These are phyloP conservation scores for Alternaria infectoria DNA, from an alignment of 2,329 filamentous ascomycete genomes.

Conservation along the genomic window DNA sequence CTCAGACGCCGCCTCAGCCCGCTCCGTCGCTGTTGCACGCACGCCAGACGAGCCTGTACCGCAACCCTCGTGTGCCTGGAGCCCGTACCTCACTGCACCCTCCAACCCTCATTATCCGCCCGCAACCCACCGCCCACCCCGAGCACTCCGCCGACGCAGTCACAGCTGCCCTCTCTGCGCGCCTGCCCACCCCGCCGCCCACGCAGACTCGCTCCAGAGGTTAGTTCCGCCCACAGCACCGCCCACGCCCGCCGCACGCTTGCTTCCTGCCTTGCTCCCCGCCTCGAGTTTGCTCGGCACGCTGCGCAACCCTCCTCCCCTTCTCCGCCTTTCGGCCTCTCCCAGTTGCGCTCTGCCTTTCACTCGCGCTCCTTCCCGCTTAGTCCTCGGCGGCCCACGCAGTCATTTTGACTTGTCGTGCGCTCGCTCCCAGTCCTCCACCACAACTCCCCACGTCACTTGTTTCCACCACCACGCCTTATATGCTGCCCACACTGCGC, in stretches of 20 bases:
- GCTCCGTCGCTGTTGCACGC: constrained; percentile 25
- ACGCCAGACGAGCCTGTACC: constrained; percentile 14
- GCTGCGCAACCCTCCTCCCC: constrained; percentile 8
- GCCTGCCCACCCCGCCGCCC: constrained; percentile 14
- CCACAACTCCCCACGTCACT: constrained; percentile 2
- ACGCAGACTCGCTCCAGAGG: constrained; percentile 26
- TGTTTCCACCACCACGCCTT: background rate
- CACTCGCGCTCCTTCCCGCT: constrained; percentile 1
- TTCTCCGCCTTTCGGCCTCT: constrained; percentile 1
- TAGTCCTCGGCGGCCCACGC: background rate
- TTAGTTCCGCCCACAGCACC: constrained; percentile 30
- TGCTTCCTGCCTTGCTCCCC: constrained; percentile 18
- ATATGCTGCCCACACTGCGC: background rate
- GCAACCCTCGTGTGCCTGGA: constrained; percentile 36
- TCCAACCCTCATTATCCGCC: constrained; percentile 17
- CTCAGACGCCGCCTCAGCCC: constrained; percentile 36
- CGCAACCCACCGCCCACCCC: constrained; percentile 14
- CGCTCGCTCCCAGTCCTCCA: background rate
- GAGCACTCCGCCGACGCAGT: constrained; percentile 9
- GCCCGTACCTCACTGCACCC: constrained; percentile 21
- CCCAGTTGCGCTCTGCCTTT: constrained; percentile 1
- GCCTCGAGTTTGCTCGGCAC: constrained; percentile 18
- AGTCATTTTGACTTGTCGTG: constrained; percentile 5
- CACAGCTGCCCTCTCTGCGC: constrained; percentile 10
- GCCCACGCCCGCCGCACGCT: constrained; percentile 17